Base-by-base conservation (phyloP, 1,284 basidiomycete genomes). In the Ganoderma resinaceum region DNA sequence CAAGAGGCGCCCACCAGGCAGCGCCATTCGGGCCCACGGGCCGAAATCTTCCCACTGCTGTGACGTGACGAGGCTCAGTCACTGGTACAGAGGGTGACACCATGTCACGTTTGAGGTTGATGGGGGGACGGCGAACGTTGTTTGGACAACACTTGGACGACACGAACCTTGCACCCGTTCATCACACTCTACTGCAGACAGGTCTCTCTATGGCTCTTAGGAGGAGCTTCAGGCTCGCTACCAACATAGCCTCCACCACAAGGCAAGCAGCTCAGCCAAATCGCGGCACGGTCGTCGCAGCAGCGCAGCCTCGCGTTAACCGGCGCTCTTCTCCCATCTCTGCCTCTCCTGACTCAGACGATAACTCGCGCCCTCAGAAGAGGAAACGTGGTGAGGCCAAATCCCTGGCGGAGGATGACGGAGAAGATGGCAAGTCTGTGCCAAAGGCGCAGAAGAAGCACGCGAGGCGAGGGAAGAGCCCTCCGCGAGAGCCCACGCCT, bases 401-500 rank as follows among this genome's bases (percentile, higher is more conserved):
- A n/a, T n/a, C 29, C 4, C 11, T n/a, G 12, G n/a, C 37, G 3
- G 23, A 1, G 52, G 12, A 6, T 3, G n/a, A 23, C 4, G 61
- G 20, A 20, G n/a, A 62, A 20, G 40, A 31, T 14, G 38, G 11
- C 42, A 23, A 62, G 9, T n/a, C 2, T 53, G 61, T 9, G 18
- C 33, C 49, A 4, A 62, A 38, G 26, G 5, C n/a, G 11, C 18
- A 33, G 5, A 35, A 33, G 11, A 33, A 33, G 33, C 43, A 23
- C 11, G 9, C 31, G 2, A 16, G 46, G 7, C 69, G 55, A 18
- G 61, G 46, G 12, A 70, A 63, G 58, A 67, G 40, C 7, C n/a
- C 60, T 3, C 38, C 53, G 3, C 26, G 62, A 1, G 73, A 73
- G 43, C 73, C 66, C 2, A 64, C 23, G 1, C 70, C 66, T 12